Evolutionary conservation across 345 rosid genomes (phyloP).

Genomic region (Citrus mangshanensis): DNA sequence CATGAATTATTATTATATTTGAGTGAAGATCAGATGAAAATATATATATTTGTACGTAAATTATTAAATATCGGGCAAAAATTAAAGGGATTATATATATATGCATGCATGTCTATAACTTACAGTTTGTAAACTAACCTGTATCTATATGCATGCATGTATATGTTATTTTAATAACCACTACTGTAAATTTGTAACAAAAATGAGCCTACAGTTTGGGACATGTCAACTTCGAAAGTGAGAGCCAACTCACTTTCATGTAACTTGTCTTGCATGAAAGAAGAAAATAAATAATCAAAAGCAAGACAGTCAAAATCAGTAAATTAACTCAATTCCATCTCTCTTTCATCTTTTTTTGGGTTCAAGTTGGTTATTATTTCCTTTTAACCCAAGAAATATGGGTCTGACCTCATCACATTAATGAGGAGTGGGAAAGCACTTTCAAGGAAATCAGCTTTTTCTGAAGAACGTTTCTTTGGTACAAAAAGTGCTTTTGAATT

Average conservation of each 20-base stretch:
- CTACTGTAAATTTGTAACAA: neutral
- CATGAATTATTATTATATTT: too few species aligned
- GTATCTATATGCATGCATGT: too few species aligned
- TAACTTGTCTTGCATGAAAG: constrained; percentile 23
- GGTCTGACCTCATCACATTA: constrained; percentile 5
- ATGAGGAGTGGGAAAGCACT: constrained; percentile 5
- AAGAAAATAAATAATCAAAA: constrained; percentile 12
- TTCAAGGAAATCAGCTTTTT: too few species aligned
- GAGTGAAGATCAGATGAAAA: too few species aligned
- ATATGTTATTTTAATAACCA: too few species aligned
- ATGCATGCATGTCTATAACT: too few species aligned
- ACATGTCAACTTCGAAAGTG: neutral
- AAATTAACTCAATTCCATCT: neutral
- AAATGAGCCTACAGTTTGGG: neutral
- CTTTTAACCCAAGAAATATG: too few species aligned
- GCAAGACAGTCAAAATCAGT: neutral
- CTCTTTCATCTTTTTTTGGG: neutral
- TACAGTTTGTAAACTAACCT: too few species aligned
- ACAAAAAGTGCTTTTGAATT: neutral
- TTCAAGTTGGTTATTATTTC: neutral
- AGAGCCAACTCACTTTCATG: neutral
- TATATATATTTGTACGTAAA: too few species aligned
- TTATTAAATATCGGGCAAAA: too few species aligned
- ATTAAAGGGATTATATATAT: too few species aligned
- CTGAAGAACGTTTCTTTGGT: neutral